Conservation (phyloP, 768 basidiomycete species). For the Leccinum subtestaceum region DNA sequence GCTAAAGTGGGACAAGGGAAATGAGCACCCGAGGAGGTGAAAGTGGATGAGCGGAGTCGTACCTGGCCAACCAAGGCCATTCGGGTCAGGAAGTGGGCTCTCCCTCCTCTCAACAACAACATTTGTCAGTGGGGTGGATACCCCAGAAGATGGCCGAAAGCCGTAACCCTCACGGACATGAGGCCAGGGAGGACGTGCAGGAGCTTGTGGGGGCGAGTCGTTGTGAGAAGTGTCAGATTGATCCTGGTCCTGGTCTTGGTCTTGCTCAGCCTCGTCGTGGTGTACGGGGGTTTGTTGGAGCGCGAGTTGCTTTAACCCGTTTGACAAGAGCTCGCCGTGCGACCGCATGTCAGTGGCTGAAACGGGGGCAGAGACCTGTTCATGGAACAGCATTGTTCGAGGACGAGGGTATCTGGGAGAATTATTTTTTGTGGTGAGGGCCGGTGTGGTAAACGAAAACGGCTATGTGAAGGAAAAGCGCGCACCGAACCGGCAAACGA, state of each 20-base stretch:
- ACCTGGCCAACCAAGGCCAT: conserved; percentile 96
- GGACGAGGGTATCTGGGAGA: not conserved
- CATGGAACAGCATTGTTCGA: not conserved
- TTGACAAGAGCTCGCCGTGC: conserved; percentile 42
- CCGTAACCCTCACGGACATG: conserved; percentile 75
- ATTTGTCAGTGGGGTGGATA: conserved; percentile 54
- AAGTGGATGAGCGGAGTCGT: conserved; percentile 18
- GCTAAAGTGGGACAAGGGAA: conserved; percentile 43
- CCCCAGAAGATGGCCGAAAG: conserved; percentile 68
- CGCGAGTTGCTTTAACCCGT: conserved; percentile 48
- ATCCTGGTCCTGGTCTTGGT: not conserved
- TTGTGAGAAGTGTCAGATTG: conserved; percentile 1
- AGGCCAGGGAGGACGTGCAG: conserved; percentile 27
- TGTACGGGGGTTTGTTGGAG: conserved; percentile 17
- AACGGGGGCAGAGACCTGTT: not conserved
- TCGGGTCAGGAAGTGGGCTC: conserved; percentile 45
- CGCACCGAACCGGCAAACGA: conserved; percentile 6
- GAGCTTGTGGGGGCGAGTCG: conserved; percentile 15
- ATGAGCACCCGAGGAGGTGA: conserved; percentile 12
- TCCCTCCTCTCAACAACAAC: conserved; percentile 19
- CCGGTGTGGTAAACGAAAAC: conserved; percentile 5
- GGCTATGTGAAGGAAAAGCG: conserved; percentile 24
- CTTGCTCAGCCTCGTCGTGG: conserved; percentile 3
- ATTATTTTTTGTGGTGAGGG: not conserved
- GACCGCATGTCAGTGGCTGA: conserved; percentile 23